Base-by-base conservation (phyloP, 1,284 basidiomycete genomes). In the Ceratobasidium sp. region DNA sequence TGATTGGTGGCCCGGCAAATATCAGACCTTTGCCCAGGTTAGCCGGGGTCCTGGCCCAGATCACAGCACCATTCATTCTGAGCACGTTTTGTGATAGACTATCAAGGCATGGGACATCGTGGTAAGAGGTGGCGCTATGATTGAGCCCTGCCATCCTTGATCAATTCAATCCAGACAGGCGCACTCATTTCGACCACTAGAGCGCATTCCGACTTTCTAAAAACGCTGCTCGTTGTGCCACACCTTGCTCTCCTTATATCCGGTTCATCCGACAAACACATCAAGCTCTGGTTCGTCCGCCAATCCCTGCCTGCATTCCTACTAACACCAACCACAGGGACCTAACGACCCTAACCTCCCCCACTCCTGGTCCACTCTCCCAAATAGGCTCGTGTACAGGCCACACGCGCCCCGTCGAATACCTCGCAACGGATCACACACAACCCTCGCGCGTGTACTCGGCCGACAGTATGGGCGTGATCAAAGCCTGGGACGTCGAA, bases 161-260 rank as follows among this genome's bases (percentile, higher is more conserved):
- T 39, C 74, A 62, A 56, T 62, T 49, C 58, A 58, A 73, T 37
- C 49, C 80, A 96, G 94, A 90, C 88, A 0, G 93, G 89, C 78
- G 81, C 83, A 19, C 76, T 89, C 31, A 81, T 95, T n/a, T 90
- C 88, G 0, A 89, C 90, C 0, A 91, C 90, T 0, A 82, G 85
- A n/a, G 93, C 90, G 0, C 95, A 98, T 79, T 84, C 86, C 0
- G 95, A 98, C 82, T 98, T 98, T 78, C 87, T 98, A 75, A 98
- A 97, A 83, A 85, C 87, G 37, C 83, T 97, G 31, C 85, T 90
- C 51, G 88, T 93, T 34, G 83, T 96, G 16, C 88, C 92, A 0
- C 82, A 86, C 0, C 83, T 90, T 8, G 83, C 86, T 4, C 81
- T 96, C 16, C 83, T 98, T 31, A 84, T 96, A 8, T 96, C 96